Evolutionary conservation across 345 rosid species (phyloP).

Genomic region (Cochlearia excelsa): DNA sequence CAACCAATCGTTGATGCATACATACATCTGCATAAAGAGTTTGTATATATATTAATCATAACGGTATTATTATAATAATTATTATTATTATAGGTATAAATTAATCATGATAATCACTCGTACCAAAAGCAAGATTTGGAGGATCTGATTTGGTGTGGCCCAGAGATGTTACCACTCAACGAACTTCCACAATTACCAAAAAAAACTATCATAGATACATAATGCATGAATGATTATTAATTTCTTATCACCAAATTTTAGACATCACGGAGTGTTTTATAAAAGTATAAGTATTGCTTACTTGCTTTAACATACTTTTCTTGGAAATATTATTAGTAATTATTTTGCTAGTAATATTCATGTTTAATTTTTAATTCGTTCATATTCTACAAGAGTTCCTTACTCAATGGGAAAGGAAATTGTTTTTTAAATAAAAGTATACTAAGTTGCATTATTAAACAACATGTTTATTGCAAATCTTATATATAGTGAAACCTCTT

Average conservation of each 20-base stretch:
- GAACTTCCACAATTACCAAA: slow-evolving; percentile 17
- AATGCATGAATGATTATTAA: neutral
- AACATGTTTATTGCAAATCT: neutral
- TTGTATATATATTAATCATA: neutral
- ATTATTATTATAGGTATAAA: too few relatives aligned
- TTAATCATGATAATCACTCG: slow-evolving; percentile 20
- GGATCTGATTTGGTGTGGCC: slow-evolving; percentile 36
- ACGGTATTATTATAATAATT: neutral
- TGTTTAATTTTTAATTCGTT: neutral
- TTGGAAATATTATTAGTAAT: too few relatives aligned
- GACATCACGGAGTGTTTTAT: too few relatives aligned
- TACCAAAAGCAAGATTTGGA: slow-evolving; percentile 38
- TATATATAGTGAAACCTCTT: too few relatives aligned
- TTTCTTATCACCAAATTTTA: too few relatives aligned
- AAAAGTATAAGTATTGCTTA: too few relatives aligned
- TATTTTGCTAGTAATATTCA: too few relatives aligned
- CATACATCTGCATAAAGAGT: too few relatives aligned
- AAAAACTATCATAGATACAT: slow-evolving; percentile 14
- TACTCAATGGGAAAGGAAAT: slow-evolving; percentile 13
- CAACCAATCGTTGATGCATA: too few relatives aligned
- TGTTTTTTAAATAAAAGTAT: neutral
- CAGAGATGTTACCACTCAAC: slow-evolving; percentile 34
- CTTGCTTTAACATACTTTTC: too few relatives aligned
- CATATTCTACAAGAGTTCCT: slow-evolving; percentile 17
- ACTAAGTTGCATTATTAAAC: slow-evolving; percentile 13